Evolutionary conservation across 164 flowering plant genomes (phyloP), one percentile per base, ranked within the genome.

Genomic region (Aristolochia californica): DNA sequence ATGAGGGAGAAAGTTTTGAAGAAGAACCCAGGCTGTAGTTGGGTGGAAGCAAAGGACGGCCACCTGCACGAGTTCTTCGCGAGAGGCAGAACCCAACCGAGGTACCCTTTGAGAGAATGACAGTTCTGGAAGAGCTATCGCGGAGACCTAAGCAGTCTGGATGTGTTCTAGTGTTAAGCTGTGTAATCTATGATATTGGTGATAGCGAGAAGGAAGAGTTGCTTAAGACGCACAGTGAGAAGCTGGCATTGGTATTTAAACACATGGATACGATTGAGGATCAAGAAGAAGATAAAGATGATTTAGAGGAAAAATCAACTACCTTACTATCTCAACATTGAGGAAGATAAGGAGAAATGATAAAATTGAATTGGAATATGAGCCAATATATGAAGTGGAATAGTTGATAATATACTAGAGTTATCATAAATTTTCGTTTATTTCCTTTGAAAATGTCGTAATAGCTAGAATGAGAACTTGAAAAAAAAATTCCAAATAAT

Each of bases 201-300:
- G 77, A 80, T 60, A 80, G 74, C 65, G 83, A 78, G 51, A 80
- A 70, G 68, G 71, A 75, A 62, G 66, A 75, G 65, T 81, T 84
- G 20, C 59, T 77, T 34, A 61, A 75, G 45, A 74, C 65, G 72
- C 83, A 77, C 48, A 77, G 80, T 64, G 86, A 83, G 68, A 81
- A 81, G 77, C 53, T 83, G 59, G 81, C 79, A 11, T 28, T 84
- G 66, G 80, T 82, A 24, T 84, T 80, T 62, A 83, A 73, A 8
- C 48, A 76, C 62, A 58, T 82, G 66, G 70, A 62, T 62, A 77
- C 80, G n/a, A n/a, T n/a, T n/a, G n/a, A n/a, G n/a, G n/a, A n/a
- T n/a, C n/a, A n/a, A n/a, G n/a, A n/a, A n/a, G n/a, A n/a, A n/a
- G n/a, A n/a, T n/a, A n/a, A n/a, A n/a, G n/a, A n/a, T n/a, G n/a